Percentiles rank a stretch among this genome's conserved stretches.
These are phyloP conservation scores for Phaeomoniella chlamydospora DNA, from an alignment of 2,329 filamentous ascomycete species.

Conservation along the genomic window DNA sequence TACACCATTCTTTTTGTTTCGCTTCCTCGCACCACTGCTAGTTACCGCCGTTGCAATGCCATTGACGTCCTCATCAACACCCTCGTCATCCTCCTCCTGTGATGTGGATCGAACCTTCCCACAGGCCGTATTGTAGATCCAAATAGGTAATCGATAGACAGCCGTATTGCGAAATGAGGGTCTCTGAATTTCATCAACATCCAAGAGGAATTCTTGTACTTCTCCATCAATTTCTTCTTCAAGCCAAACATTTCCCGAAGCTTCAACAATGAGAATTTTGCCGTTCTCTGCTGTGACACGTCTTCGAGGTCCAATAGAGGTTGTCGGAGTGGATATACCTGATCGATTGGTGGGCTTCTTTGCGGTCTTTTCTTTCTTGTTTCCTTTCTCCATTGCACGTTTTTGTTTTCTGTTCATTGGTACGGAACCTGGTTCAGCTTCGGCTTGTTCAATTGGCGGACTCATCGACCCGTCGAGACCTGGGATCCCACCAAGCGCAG, in stretches of 20 bases:
- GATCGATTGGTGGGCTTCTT: slow-evolving; percentile 18
- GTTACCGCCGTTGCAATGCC: not conserved
- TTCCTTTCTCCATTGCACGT: slow-evolving; percentile 74
- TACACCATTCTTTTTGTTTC: not conserved
- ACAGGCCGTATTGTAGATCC: slow-evolving; percentile 46
- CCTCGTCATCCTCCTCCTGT: not conserved
- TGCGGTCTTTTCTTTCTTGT: slow-evolving; percentile 49
- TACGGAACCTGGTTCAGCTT: slow-evolving; percentile 32
- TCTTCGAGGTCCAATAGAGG: slow-evolving; percentile 66
- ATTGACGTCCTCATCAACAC: not conserved
- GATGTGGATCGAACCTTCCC: slow-evolving; percentile 18
- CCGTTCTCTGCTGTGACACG: slow-evolving; percentile 87
- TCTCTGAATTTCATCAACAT: slow-evolving; percentile 67
- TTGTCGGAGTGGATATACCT: slow-evolving; percentile 39
- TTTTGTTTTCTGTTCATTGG: slow-evolving; percentile 75
- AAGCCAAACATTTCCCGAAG: slow-evolving; percentile 82
- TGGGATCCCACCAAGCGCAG: slow-evolving; percentile 51
- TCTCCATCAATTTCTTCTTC: slow-evolving; percentile 81
- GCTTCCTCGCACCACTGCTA: not conserved
- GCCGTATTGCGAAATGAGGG: slow-evolving; percentile 74
- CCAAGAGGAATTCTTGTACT: slow-evolving; percentile 69
- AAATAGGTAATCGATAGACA: slow-evolving; percentile 63
- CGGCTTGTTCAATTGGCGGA: slow-evolving; percentile 30
- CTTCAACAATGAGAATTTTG: slow-evolving; percentile 87
- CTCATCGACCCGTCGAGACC: slow-evolving; percentile 37